Percentiles rank a stretch among this genome's conserved stretches.
Conservation (phyloP, 2,329 filamentous ascomycete genomes). For the Trichoderma asperellum region DNA sequence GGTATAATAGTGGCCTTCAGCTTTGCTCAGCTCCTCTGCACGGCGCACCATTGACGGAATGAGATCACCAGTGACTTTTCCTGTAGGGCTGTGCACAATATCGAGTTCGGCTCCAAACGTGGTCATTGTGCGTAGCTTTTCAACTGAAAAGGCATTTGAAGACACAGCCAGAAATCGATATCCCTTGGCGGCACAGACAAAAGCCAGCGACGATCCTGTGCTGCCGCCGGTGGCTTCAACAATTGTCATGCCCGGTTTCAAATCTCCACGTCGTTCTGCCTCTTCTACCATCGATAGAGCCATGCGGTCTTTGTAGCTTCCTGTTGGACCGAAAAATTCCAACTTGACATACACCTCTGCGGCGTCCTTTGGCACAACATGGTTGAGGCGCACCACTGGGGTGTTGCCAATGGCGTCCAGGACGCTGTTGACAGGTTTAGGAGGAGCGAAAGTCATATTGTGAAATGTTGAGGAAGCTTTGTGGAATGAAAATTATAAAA, state of each 20-base stretch:
- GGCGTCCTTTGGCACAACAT: constrained; percentile 6
- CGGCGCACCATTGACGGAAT: neutral
- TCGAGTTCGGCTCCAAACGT: constrained; percentile 29
- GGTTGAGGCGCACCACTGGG: constrained; percentile 3
- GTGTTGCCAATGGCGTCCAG: neutral
- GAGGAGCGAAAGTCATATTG: neutral
- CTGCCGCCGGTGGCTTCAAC: constrained; percentile 18
- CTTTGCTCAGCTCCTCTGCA: constrained; percentile 10
- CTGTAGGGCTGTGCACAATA: constrained; percentile 22
- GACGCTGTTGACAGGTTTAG: constrained; percentile 1
- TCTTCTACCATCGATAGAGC: constrained; percentile 11
- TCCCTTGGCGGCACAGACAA: neutral
- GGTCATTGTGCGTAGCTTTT: constrained; percentile 31
- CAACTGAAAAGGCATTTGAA: constrained; percentile 20
- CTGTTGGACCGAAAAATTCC: neutral
- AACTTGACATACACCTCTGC: constrained; percentile 6
- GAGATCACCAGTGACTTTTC: constrained; percentile 28
- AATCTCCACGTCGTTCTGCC: constrained; percentile 8
- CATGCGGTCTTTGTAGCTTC: constrained; percentile 11
- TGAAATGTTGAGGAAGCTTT: neutral
- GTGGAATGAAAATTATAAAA: neutral
- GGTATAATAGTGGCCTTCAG: constrained; percentile 8
- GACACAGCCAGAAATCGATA: constrained; percentile 3
- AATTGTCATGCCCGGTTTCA: constrained; percentile 12
- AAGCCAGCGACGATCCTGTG: neutral